Conservation (phyloP, 2,329 filamentous ascomycete species). For the Phialocephala subalpina region DNA sequence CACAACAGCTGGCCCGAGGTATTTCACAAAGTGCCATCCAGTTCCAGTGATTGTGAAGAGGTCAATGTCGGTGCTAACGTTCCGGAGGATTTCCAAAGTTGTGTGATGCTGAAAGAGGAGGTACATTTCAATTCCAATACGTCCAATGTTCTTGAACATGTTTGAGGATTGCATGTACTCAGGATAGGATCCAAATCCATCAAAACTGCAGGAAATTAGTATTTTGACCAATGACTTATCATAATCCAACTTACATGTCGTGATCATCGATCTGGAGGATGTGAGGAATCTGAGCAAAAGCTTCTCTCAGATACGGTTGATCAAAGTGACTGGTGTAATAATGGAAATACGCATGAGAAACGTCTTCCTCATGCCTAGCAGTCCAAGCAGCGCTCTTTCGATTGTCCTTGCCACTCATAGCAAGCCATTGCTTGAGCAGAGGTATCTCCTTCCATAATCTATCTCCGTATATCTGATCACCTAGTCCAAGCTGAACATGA, state of each 20-base stretch:
- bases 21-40: constrained; percentile 99
- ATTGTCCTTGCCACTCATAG: constrained; percentile 91
- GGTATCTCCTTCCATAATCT: constrained; percentile 96
- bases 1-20: constrained; percentile 87
- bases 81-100: constrained; percentile 89
- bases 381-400: constrained; percentile 92
- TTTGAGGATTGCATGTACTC: constrained; percentile 98
- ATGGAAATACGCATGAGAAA: constrained; percentile 96
- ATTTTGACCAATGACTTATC: background rate
- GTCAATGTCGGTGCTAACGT: constrained; percentile 86
- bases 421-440: constrained; percentile 92
- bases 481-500: constrained; percentile 89
- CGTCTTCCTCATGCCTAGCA: constrained; percentile 92
- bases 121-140: constrained; percentile 97
- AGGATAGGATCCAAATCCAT: constrained; percentile 96
- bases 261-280: constrained; percentile 94
- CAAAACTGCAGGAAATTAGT: constrained; percentile 70
- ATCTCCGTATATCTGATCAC: constrained; percentile 95
- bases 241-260: constrained; percentile 81
- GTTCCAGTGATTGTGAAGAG: constrained; percentile 97
- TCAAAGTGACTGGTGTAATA: constrained; percentile 99
- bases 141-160: constrained; percentile 97
- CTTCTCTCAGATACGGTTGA: constrained; percentile 91
- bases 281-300: constrained; percentile 97
- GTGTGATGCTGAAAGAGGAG: constrained; percentile 98